These are phyloP conservation scores for Crepidotus variabilis DNA, from an alignment of 768 basidiomycete species.

Conservation along the genomic window DNA sequence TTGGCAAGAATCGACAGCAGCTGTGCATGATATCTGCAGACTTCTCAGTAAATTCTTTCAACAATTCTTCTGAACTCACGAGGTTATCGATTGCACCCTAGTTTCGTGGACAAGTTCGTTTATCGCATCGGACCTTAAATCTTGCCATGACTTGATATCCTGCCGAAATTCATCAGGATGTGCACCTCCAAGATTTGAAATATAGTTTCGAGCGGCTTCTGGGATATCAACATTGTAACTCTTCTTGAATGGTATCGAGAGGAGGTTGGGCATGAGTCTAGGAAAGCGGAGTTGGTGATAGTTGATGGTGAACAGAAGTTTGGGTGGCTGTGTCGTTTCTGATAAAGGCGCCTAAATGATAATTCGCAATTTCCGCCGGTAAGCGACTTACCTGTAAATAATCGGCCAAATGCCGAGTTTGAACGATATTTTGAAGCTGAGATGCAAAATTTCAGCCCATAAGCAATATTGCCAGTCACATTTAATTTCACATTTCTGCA, in stretches of 20 bases:
- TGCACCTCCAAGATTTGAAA: slow-evolving; percentile 60
- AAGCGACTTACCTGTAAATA: too few relatives aligned
- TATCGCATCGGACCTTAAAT: slow-evolving; percentile 54
- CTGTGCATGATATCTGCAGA: slow-evolving; percentile 84
- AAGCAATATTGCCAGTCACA: too few relatives aligned
- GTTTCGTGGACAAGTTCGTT: slow-evolving; percentile 52
- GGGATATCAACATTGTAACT: slow-evolving; percentile 55
- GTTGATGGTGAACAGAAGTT: background rate
- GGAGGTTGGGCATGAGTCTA: slow-evolving; percentile 68
- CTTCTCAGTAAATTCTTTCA: background rate
- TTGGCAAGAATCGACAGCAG: slow-evolving; percentile 81
- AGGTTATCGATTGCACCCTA: slow-evolving; percentile 46
- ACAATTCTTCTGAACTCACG: slow-evolving; percentile 44
- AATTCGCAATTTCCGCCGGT: too few relatives aligned
- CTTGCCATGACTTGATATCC: slow-evolving; percentile 73
- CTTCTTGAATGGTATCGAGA: slow-evolving; percentile 72
- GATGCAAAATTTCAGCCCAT: too few relatives aligned
- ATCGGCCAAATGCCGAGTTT: too few relatives aligned
- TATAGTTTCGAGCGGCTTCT: slow-evolving; percentile 57
- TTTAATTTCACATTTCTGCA: too few relatives aligned
- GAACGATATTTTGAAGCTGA: too few relatives aligned
- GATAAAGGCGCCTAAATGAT: too few relatives aligned
- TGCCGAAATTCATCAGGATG: slow-evolving; percentile 83
- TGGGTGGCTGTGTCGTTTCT: background rate
- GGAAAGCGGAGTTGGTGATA: background rate